Evolutionary conservation across 2,329 filamentous ascomycete species (phyloP), one percentile per base, ranked within the genome.

Genomic region (Ilyonectria robusta): DNA sequence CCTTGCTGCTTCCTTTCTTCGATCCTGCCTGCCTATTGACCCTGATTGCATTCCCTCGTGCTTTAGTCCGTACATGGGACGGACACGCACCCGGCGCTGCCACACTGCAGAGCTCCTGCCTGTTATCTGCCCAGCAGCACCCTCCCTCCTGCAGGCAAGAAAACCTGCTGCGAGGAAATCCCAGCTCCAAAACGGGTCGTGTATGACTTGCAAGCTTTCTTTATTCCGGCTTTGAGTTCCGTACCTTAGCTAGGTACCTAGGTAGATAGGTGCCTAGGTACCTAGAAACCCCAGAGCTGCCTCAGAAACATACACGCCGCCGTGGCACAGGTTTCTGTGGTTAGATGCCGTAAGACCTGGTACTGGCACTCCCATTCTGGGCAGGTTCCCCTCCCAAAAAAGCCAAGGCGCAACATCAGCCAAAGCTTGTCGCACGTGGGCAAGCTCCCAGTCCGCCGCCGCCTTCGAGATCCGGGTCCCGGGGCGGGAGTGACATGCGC

Each of bases 341-440:
- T 11, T 33, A 11, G 31, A 33, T 9, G 31, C 8, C 31, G 11
- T 11, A 33, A 33, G 31, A 11, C 31, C 2, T 3, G 31, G 31
- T 33, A 33, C 31, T 11, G 33, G 37, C 6, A 40, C 37, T 15
- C 40, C 40, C 15, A 17, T 17, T 17, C 40, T n/a, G 15, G 6
- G 15, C 11, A 8, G 4, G 15, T n/a, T n/a, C 40, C 40, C 40
- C 40, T n/a, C 40, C 15, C 59, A 40, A 46, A 42, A 29, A 58
- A 37, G 65, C 57, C 62, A 71, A 61, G 70, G 53, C 59, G 54
- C 42, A 64, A 67, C 62, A 69, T 57, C 67, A 69, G 67, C 73
- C 75, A 73, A 74, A 67, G 44, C 62, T 72, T 70, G 57, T 67
- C 59, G 73, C 76, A 77, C 75, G 76, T 77, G 75, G 75, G 72